phyloP scores from a whole-genome alignment of 495 filamentous ascomycete species.

The Thozetella sp. region DNA sequence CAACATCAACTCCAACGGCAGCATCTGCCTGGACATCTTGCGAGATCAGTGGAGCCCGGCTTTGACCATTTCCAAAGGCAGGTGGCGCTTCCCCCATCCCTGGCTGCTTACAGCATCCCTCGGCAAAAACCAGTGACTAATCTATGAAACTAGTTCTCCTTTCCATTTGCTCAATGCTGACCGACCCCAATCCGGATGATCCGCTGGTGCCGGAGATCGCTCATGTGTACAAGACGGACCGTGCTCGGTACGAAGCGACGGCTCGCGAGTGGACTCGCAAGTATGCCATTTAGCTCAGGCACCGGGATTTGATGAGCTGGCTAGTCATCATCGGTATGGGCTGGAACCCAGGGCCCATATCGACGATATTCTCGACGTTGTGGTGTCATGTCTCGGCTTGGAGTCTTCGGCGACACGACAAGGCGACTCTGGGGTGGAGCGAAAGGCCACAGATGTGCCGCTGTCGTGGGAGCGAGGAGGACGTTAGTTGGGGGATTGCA shows the following conservation, averaged over 20 bases:
- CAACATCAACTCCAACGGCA: conserved; percentile 99
- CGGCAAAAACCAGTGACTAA: background rate
- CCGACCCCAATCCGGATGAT: conserved; percentile 98
- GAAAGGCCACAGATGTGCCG: background rate
- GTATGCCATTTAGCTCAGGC: conserved; percentile 75
- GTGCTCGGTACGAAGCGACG: conserved; percentile 90
- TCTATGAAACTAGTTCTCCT: conserved; percentile 70
- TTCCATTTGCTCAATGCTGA: conserved; percentile 99
- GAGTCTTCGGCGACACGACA: background rate
- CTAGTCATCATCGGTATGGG: background rate
- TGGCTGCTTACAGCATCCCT: background rate
- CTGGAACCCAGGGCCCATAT: background rate
- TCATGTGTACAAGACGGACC: conserved; percentile 99
- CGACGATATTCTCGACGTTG: background rate
- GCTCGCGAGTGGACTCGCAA: conserved; percentile 98
- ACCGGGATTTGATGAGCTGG: conserved; percentile 6
- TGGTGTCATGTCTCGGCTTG: background rate
- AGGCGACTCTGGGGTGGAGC: background rate
- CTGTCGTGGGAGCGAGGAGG: background rate
- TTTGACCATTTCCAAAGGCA: conserved; percentile 98
- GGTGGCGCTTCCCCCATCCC: conserved; percentile 14
- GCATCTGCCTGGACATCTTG: conserved; percentile 97
- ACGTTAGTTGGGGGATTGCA: conserved; percentile 7
- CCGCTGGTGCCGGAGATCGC: conserved; percentile 98
- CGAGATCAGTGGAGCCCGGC: conserved; percentile 99